Evolutionary conservation across 2,329 filamentous ascomycete species (phyloP).

Genomic region (Aureobasidium sp.): DNA sequence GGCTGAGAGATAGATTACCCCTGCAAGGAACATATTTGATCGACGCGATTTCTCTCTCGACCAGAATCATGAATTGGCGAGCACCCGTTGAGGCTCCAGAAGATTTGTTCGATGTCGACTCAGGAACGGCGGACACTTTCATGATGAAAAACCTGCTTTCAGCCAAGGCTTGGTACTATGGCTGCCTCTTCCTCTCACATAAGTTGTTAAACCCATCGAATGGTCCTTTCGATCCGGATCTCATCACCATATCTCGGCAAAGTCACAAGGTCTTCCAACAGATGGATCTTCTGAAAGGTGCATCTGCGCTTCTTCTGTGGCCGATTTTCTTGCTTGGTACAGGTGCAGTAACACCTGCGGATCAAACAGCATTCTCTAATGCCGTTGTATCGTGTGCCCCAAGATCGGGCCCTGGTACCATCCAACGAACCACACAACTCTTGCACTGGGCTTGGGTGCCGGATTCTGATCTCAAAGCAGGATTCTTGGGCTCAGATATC

Average conservation of each 20-base stretch:
- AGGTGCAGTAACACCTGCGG: background rate
- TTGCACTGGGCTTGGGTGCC: background rate
- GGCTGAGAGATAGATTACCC: background rate
- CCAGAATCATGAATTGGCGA: background rate
- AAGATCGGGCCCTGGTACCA: background rate
- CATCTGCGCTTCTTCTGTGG: background rate
- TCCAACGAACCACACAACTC: background rate
- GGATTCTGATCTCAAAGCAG: background rate
- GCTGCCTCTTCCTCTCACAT: background rate
- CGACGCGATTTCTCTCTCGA: background rate
- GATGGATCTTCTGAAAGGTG: background rate
- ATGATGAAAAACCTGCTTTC: slow-evolving; percentile 4
- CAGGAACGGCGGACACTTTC: background rate
- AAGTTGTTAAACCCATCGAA: background rate
- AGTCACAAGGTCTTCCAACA: background rate
- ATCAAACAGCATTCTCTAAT: background rate
- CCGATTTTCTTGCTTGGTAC: background rate
- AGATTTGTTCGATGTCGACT: slow-evolving; percentile 1
- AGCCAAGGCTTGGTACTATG: background rate
- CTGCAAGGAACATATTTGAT: background rate
- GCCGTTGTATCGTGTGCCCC: background rate
- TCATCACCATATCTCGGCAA: background rate
- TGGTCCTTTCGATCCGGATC: slow-evolving; percentile 2
- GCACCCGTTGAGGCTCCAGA: background rate
- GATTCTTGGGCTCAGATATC: slow-evolving; percentile 3